A percentile compares a stretch with the other conserved stretches of the same genome.
phyloP scores from a whole-genome alignment of 2,329 filamentous ascomycete genomes.

The Elsinoe ampelina region DNA sequence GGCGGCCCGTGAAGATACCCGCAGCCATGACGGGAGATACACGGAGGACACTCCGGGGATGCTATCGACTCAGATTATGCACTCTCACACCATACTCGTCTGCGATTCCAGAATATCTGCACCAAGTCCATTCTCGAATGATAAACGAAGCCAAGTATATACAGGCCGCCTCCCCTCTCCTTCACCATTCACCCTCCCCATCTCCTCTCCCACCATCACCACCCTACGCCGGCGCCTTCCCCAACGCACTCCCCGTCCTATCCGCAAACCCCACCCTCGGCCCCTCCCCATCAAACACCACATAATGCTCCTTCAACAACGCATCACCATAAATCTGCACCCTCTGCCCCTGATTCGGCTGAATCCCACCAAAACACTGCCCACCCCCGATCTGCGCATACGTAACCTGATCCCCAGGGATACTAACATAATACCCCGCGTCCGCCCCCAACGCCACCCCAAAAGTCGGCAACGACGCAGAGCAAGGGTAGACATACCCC shows the following conservation, averaged over 20 bases:
- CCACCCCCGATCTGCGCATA: conserved; percentile 44
- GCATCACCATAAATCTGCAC: conserved; percentile 57
- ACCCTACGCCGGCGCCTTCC: not conserved
- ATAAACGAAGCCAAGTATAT: conserved; percentile 9
- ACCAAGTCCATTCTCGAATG: not conserved
- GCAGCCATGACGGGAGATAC: too few species aligned
- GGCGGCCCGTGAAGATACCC: too few species aligned
- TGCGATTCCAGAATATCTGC: not conserved
- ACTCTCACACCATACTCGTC: too few species aligned
- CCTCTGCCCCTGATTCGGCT: conserved; percentile 44
- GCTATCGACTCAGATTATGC: too few species aligned
- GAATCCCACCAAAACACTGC: conserved; percentile 60
- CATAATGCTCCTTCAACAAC: conserved; percentile 51
- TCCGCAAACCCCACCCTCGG: conserved; percentile 45
- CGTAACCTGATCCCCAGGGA: conserved; percentile 36
- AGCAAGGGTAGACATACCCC: conserved; percentile 38
- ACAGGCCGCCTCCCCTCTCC: not conserved
- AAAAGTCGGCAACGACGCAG: conserved; percentile 34
- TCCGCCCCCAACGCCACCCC: conserved; percentile 47
- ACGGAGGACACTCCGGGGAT: too few species aligned
- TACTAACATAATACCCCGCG: conserved; percentile 30
- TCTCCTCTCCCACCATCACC: not conserved
- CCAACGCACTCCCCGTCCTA: conserved; percentile 19
- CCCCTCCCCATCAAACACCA: conserved; percentile 49
- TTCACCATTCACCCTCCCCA: not conserved